These are phyloP conservation scores for Tylopilus intermedius DNA, from an alignment of 768 basidiomycete species.

Conservation along the genomic window DNA sequence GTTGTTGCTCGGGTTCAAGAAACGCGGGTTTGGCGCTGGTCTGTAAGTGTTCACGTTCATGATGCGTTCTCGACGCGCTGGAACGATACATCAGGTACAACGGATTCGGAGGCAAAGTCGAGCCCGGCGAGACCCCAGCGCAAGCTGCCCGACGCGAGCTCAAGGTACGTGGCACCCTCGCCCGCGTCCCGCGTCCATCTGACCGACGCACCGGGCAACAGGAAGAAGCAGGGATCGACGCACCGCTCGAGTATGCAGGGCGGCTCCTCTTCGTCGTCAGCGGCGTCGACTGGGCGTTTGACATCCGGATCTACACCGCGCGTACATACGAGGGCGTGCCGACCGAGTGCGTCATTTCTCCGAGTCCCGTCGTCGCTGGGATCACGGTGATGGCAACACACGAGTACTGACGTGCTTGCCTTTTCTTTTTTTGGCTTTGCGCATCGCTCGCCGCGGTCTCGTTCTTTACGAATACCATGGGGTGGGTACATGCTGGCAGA, in stretches of 20 bases:
- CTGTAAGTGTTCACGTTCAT: constrained; percentile 37
- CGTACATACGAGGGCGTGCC: constrained; percentile 54
- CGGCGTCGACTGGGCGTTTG: constrained; percentile 53
- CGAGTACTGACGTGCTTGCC: not conserved
- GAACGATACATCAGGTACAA: constrained; percentile 53
- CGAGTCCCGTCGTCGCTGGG: too few relatives aligned
- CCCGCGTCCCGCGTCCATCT: not conserved
- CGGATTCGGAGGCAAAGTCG: constrained; percentile 88
- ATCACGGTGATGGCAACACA: too few relatives aligned
- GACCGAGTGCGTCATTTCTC: constrained; percentile 52
- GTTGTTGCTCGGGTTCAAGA: constrained; percentile 74
- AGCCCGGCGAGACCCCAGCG: constrained; percentile 59
- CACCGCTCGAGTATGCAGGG: constrained; percentile 59
- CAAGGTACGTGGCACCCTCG: constrained; percentile 35
- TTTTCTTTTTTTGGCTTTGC: not conserved
- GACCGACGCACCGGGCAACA: constrained; percentile 32
- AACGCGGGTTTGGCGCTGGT: constrained; percentile 67
- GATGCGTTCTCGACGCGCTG: not conserved
- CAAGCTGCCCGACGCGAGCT: constrained; percentile 78
- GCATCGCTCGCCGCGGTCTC: not conserved
- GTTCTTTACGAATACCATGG: not conserved
- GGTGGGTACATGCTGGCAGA: constrained; percentile 34
- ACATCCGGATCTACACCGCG: constrained; percentile 70
- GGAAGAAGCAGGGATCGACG: constrained; percentile 81
- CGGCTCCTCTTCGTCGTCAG: constrained; percentile 58